Base-by-base conservation (phyloP, 352 stramenopile genomes). In the Phytophthora idaei region DNA sequence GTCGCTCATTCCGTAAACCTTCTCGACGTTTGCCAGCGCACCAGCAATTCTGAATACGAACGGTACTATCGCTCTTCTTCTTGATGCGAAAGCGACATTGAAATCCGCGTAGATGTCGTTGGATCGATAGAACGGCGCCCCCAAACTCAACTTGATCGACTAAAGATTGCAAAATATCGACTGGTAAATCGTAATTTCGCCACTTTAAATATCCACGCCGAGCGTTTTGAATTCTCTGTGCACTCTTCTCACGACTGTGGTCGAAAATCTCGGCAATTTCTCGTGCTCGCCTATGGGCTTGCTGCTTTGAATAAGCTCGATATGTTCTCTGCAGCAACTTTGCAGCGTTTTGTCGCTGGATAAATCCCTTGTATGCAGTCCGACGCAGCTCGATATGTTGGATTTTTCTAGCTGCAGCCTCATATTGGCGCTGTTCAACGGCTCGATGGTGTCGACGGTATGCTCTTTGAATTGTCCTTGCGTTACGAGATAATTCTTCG, bases 61-160 rank as follows among this genome's bases (percentile, higher is more conserved):
- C 6, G 44, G 71, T 74, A 61, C 57, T 64, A 8, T 31, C 49
- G 15, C 71, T 64, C 12, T 67, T 69, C 21, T 45, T 70, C 11
- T 71, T 69, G 14, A 81, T 37, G 4, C 67, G 76, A 25, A 75
- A 64, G 5, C 78, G 75, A 42, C 74, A 87, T 14, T 85, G 72
- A 56, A 78, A 88, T 0, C 79, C 71, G 10, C 74, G 68, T 10
- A 83, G 27, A 54, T 76, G 64, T 2, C 70, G 49, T 49, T 90
- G 82, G 47, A 90, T 80, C 1, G 66, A 73, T n/a, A 58, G 28
- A 10, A 87, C 73, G 14, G 78, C 81, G 21, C 58, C 57, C 14
- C 68, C 54, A 45, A 78, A 83, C 71, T 88, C 78, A n/a, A 87
- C 67, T 56, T 74, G 58, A 28, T 84, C 72, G 8, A 87, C 77